Percentiles rank a stretch among this genome's conserved stretches.
phyloP scores from a whole-genome alignment of 306 rosid genomes.

The Hippophae rhamnoides region DNA sequence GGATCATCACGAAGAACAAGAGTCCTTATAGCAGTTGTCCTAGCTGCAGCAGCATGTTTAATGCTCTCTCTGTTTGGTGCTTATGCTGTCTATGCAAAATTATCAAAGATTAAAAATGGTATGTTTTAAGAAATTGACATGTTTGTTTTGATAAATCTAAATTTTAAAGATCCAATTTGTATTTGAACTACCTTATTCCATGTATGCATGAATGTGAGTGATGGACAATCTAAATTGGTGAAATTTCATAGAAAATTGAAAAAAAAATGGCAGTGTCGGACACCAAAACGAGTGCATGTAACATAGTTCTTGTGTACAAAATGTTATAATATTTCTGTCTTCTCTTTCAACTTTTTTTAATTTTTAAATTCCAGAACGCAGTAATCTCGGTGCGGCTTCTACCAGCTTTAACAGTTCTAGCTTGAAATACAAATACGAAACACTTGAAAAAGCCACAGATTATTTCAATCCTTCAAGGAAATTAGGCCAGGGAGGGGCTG shows the following conservation, averaged over 20 bases:
- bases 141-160: no score
- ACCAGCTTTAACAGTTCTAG: slow-evolving; percentile 37
- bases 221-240: no score
- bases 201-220: no score
- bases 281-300: not conserved
- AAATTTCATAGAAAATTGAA: no score
- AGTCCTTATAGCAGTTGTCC: slow-evolving; percentile 36
- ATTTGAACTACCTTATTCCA: no score
- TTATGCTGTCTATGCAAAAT: slow-evolving; percentile 40
- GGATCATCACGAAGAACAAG: slow-evolving; percentile 22
- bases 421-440: slow-evolving; percentile 62
- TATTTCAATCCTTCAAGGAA: slow-evolving; percentile 56
- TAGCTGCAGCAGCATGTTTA: slow-evolving; percentile 46
- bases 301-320: not conserved
- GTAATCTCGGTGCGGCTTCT: slow-evolving; percentile 24
- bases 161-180: no score
- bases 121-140: not conserved
- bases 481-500: slow-evolving; percentile 88
- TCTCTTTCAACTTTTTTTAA: not conserved
- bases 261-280: no score
- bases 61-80: slow-evolving; percentile 41
- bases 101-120: slow-evolving; percentile 39
- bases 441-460: slow-evolving; percentile 72
- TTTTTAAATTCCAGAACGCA: slow-evolving; percentile 24
- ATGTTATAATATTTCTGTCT: not conserved